These are phyloP conservation scores for Colletotrichum sp. DNA, from an alignment of 2,329 filamentous ascomycete species.

Conservation along the genomic window DNA sequence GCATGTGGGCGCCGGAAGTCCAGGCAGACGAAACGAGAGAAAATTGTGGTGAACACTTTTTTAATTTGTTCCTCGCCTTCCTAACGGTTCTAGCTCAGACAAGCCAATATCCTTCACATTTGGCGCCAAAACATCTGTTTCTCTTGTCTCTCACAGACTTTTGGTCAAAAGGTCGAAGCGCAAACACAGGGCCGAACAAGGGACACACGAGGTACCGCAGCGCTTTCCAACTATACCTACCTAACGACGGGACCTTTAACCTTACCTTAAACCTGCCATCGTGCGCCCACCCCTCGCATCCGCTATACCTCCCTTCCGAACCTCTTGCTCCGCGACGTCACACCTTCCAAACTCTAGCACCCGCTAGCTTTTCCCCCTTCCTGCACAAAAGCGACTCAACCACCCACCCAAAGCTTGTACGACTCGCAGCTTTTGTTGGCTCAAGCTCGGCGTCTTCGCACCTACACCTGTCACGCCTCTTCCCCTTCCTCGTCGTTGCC, in stretches of 20 bases:
- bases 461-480: neutral
- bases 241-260: neutral
- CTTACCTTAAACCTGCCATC: neutral
- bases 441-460: neutral
- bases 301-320: neutral
- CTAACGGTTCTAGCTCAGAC: neutral
- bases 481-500: neutral
- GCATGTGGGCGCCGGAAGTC: neutral
- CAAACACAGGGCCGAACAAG: neutral
- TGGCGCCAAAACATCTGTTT: neutral
- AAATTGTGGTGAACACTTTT: neutral
- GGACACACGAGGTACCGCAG: neutral
- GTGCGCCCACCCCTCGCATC: constrained; percentile 13
- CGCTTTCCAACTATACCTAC: neutral
- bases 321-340: constrained; percentile 3
- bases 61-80: neutral
- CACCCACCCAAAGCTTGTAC: constrained; percentile 4
- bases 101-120: neutral
- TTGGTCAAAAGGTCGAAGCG: neutral
- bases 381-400: neutral
- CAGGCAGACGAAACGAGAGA: neutral
- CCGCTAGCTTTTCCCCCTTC: neutral
- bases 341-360: constrained; percentile 10
- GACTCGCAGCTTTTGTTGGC: neutral
- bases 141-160: neutral